Evolutionary conservation across 345 rosid genomes (phyloP).

Genomic region (Odontarrhena argentea): DNA sequence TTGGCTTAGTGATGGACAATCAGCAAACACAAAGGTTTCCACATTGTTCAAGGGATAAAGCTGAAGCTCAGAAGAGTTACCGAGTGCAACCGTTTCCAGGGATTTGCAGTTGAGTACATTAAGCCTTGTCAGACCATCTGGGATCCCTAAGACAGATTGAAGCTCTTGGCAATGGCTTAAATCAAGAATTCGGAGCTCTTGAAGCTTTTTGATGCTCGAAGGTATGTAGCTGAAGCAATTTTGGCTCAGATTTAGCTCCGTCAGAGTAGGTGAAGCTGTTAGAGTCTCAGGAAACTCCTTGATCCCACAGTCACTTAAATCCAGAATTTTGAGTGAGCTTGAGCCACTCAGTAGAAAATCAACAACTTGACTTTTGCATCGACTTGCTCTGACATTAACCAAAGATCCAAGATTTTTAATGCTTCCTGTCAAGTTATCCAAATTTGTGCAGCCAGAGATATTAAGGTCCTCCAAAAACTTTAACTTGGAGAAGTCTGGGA

Average conservation of each 20-base stretch:
- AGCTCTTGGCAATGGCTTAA: conserved; percentile 28
- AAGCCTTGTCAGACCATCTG: conserved; percentile 11
- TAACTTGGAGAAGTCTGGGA: conserved; percentile 14
- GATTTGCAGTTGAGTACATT: conserved; percentile 12
- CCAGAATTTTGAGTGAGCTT: conserved; percentile 5
- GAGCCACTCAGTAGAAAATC: neutral
- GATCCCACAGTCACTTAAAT: conserved; percentile 13
- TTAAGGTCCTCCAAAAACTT: conserved; percentile 7
- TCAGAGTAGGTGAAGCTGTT: neutral
- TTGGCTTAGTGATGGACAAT: conserved; percentile 19
- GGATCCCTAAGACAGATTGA: conserved; percentile 25
- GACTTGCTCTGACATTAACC: conserved; percentile 9
- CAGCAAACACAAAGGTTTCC: conserved; percentile 22
- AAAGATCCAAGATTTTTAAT: conserved; percentile 5
- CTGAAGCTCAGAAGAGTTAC: conserved; percentile 27
- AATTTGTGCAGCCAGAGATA: conserved; percentile 27
- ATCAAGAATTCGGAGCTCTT: conserved; percentile 8
- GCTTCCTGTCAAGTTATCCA: conserved; percentile 7
- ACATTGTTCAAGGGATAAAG: conserved; percentile 20
- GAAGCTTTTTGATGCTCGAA: conserved; percentile 21
- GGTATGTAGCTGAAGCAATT: conserved; percentile 25
- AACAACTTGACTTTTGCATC: conserved; percentile 9
- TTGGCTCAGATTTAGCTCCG: conserved; percentile 6
- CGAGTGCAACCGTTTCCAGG: conserved; percentile 19
- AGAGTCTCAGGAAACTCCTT: conserved; percentile 6